Evolutionary conservation across 2,329 filamentous ascomycete species (phyloP), one percentile per base, ranked within the genome.

Genomic region (Penicillium sp.): DNA sequence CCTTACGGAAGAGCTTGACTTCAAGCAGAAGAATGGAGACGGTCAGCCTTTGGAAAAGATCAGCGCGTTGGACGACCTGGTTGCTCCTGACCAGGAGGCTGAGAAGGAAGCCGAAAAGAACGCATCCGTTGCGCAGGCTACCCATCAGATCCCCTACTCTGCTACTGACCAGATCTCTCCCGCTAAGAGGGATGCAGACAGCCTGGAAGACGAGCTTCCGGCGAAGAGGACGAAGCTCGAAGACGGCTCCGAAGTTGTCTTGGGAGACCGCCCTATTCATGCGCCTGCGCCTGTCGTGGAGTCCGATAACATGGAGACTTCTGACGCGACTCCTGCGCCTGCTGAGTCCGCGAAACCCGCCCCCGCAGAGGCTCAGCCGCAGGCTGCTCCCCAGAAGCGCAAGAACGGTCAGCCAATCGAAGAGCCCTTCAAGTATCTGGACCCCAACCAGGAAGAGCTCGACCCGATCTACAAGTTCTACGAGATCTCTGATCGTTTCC

Each of bases 341-440:
- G n/a, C n/a, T n/a, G n/a, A n/a, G n/a, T n/a, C n/a, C n/a, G n/a
- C n/a, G n/a, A n/a, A n/a, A n/a, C n/a, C n/a, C n/a, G n/a, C n/a
- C n/a, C n/a, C n/a, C n/a, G n/a, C n/a, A n/a, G n/a, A n/a, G n/a
- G n/a, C n/a, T n/a, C n/a, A n/a, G n/a, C n/a, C n/a, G n/a, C n/a
- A n/a, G n/a, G n/a, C n/a, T n/a, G n/a, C n/a, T n/a, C n/a, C n/a
- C n/a, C n/a, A n/a, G n/a, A n/a, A n/a, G n/a, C n/a, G n/a, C n/a
- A n/a, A n/a, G n/a, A n/a, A n/a, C n/a, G n/a, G n/a, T n/a, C n/a
- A n/a, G n/a, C n/a, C n/a, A n/a, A n/a, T 52, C 57, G 93, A 97
- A 68, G 93, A 98, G 68, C 87, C 90, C 4, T 98, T 95, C 78
- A 96, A 95, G 66, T 98, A 89, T 65, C 79, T 98, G 34, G 70